Conservation (phyloP, 768 basidiomycete genomes). For the Termitomyces sp. region DNA sequence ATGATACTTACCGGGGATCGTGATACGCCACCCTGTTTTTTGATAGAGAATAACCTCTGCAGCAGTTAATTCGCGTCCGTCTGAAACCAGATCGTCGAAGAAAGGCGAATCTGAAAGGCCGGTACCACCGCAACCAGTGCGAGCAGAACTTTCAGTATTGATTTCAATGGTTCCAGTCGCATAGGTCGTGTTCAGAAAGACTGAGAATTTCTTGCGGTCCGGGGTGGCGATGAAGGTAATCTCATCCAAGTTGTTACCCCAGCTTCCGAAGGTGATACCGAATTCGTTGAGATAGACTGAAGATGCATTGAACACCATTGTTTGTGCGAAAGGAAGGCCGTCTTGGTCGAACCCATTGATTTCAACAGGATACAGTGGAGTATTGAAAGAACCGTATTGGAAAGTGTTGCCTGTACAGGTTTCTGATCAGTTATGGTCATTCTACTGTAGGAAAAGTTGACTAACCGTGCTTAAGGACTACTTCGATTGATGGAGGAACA, state of each 20-base stretch:
- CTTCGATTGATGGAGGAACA: slow-evolving; percentile 11
- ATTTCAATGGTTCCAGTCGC: slow-evolving; percentile 6
- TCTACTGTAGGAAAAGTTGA: not conserved
- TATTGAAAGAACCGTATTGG: slow-evolving; percentile 7
- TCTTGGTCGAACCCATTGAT: slow-evolving; percentile 11
- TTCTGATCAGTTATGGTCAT: not conserved
- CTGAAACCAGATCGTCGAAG: slow-evolving; percentile 9
- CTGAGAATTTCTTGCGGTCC: slow-evolving; percentile 4
- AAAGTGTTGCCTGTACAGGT: slow-evolving; percentile 9
- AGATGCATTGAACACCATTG: slow-evolving; percentile 7
- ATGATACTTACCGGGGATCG: slow-evolving; percentile 2
- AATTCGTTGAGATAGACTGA: not conserved
- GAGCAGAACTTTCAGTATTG: slow-evolving; percentile 6
- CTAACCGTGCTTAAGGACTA: slow-evolving; percentile 12
- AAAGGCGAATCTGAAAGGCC: slow-evolving; percentile 6
- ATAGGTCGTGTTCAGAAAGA: slow-evolving; percentile 6
- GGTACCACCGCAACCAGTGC: slow-evolving; percentile 10
- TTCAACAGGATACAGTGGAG: slow-evolving; percentile 7
- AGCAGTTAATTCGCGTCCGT: slow-evolving; percentile 6
- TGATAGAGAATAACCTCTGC: slow-evolving; percentile 9
- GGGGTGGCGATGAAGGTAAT: not conserved
- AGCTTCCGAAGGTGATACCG: slow-evolving; percentile 5
- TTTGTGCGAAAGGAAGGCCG: slow-evolving; percentile 9
- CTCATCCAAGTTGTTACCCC: slow-evolving; percentile 12
- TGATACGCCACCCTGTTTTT: slow-evolving; percentile 13